Percentiles rank a stretch among this genome's conserved stretches.
Conservation (phyloP, 257 asterid species). For the Prunella vulgaris region DNA sequence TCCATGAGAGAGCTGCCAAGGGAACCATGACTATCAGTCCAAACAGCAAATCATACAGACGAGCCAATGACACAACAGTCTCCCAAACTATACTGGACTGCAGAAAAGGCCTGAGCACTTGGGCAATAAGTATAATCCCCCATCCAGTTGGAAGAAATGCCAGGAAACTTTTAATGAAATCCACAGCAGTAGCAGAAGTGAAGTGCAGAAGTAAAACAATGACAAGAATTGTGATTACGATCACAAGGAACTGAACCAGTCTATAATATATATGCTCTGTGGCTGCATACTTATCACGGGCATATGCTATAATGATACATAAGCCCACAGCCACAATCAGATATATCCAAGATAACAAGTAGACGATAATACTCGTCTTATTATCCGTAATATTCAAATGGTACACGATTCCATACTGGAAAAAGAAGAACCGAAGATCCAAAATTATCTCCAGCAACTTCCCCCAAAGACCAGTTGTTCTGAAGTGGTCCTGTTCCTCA, state of each 20-base stretch:
- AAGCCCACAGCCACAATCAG: constrained; percentile 52
- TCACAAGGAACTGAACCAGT: constrained; percentile 77
- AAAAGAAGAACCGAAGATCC: constrained; percentile 90
- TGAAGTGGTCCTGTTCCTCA: constrained; percentile 85
- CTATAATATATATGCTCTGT: constrained; percentile 70
- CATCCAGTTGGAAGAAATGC: constrained; percentile 97
- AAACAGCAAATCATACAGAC: constrained; percentile 76
- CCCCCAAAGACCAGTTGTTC: constrained; percentile 96
- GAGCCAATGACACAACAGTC: constrained; percentile 84
- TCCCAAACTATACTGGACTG: constrained; percentile 82
- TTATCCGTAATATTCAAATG: constrained; percentile 51
- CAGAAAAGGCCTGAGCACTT: constrained; percentile 81
- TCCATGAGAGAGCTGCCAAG: constrained; percentile 79
- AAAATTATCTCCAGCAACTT: constrained; percentile 80
- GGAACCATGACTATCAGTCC: constrained; percentile 90
- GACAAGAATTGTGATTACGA: constrained; percentile 40
- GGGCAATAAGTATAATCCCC: constrained; percentile 89
- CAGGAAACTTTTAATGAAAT: constrained; percentile 66
- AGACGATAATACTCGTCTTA: constrained; percentile 56
- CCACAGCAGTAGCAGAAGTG: constrained; percentile 36
- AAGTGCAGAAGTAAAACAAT: constrained; percentile 49
- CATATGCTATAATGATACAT: constrained; percentile 59
- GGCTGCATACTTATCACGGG: constrained; percentile 72
- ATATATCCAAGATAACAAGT: constrained; percentile 84
- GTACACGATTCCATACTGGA: constrained; percentile 92